A percentile compares a stretch with the other conserved stretches of the same genome.
Evolutionary conservation across 2,329 filamentous ascomycete genomes (phyloP).

Genomic region (Sclerotinia minor): DNA sequence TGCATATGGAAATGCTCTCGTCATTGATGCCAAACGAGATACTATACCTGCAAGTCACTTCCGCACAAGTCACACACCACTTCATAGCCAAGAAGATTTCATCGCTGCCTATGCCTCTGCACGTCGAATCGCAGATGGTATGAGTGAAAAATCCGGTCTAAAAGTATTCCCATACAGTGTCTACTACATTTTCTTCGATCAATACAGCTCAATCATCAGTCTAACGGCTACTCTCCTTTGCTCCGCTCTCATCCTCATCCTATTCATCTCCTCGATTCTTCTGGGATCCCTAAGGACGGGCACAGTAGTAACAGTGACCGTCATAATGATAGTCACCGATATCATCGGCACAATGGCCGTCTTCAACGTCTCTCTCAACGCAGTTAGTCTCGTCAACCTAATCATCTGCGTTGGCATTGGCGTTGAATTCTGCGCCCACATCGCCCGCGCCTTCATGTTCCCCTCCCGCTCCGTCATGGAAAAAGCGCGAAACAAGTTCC

Average conservation of each 20-base stretch:
- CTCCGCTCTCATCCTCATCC: conserved; percentile 81
- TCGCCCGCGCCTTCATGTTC: conserved; percentile 94
- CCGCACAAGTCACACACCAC: conserved; percentile 81
- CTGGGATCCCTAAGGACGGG: conserved; percentile 83
- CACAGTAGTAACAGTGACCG: conserved; percentile 78
- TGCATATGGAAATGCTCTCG: conserved; percentile 80
- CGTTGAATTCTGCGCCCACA: conserved; percentile 96
- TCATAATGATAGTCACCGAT: conserved; percentile 90
- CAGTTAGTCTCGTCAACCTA: conserved; percentile 91
- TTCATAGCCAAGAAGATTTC: conserved; percentile 87
- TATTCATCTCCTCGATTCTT: conserved; percentile 74
- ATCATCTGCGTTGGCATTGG: conserved; percentile 96
- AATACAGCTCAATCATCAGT: conserved; percentile 82
- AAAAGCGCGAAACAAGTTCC: conserved; percentile 73
- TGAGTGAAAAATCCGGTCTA: conserved; percentile 69
- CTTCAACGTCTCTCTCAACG: conserved; percentile 85
- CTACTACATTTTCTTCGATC: conserved; percentile 99
- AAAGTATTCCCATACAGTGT: conserved; percentile 96
- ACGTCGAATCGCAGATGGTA: conserved; percentile 78
- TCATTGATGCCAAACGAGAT: conserved; percentile 66
- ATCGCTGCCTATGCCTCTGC: conserved; percentile 88
- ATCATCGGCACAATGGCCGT: conserved; percentile 95
- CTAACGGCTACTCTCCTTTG: conserved; percentile 79
- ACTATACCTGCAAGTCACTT: conserved; percentile 85
- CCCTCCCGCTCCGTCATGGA: conserved; percentile 82